Evolutionary conservation across 2,329 filamentous ascomycete species (phyloP).

Genomic region (Sporothrix inflata): DNA sequence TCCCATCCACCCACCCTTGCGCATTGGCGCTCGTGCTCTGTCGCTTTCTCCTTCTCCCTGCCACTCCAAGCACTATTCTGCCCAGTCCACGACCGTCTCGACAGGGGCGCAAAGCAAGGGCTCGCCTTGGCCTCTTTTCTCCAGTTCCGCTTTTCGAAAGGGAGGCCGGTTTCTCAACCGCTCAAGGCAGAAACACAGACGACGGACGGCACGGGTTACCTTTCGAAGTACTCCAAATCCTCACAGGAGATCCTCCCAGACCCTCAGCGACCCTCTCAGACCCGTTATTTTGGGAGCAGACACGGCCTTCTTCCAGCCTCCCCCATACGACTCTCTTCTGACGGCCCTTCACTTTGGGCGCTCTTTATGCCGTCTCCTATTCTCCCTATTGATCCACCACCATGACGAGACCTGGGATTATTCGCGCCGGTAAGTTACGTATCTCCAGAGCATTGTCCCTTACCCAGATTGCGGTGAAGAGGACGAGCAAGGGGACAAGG

Average conservation of each 20-base stretch:
- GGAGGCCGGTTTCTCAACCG: conserved; percentile 13
- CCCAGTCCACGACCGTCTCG: conserved; percentile 5
- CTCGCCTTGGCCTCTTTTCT: conserved; percentile 8
- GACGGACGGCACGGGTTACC: not conserved
- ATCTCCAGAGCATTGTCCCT: conserved; percentile 21
- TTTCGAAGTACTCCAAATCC: not conserved
- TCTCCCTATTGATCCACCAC: conserved; percentile 43
- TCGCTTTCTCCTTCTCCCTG: conserved; percentile 13
- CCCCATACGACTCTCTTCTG: conserved; percentile 17
- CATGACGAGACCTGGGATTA: conserved; percentile 64
- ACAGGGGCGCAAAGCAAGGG: conserved; percentile 24
- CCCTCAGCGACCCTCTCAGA: conserved; percentile 10
- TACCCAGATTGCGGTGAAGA: conserved; percentile 19
- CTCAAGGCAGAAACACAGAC: conserved; percentile 4
- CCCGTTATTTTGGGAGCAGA: conserved; percentile 30
- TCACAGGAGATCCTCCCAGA: conserved; percentile 16
- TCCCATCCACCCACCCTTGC: not conserved
- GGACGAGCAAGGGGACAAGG: conserved; percentile 1
- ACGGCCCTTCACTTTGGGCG: not conserved
- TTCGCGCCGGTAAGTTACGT: conserved; percentile 65
- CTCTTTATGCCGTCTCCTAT: conserved; percentile 39
- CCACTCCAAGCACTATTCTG: conserved; percentile 13
- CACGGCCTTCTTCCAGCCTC: conserved; percentile 23
- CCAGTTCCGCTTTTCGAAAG: conserved; percentile 20
- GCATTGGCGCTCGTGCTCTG: conserved; percentile 15